Percentiles rank a stretch among this genome's conserved stretches.
phyloP scores from a whole-genome alignment of 2,329 filamentous ascomycete species.

The Aspergillus sclerotialis region DNA sequence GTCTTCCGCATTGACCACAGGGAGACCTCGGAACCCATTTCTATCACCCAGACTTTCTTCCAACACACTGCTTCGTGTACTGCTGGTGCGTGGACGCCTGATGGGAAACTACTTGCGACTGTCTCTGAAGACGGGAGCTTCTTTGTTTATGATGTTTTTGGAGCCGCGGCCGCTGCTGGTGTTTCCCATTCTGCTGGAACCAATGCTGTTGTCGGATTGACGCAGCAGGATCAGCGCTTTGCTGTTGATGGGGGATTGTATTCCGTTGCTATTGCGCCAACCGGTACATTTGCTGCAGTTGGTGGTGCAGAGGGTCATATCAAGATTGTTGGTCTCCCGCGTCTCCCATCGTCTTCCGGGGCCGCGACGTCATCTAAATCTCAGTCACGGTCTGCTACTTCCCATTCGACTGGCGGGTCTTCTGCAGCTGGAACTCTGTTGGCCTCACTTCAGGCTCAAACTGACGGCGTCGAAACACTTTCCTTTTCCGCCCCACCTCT shows the following conservation, averaged over 20 bases:
- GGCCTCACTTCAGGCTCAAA: constrained; percentile 73
- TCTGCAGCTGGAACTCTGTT: constrained; percentile 64
- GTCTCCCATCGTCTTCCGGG: constrained; percentile 38
- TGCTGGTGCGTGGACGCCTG: constrained; percentile 82
- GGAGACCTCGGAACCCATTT: constrained; percentile 56
- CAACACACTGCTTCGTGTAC: constrained; percentile 81
- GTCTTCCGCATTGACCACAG: constrained; percentile 76
- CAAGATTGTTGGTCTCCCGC: constrained; percentile 76
- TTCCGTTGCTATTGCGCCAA: constrained; percentile 75
- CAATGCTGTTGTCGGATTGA: constrained; percentile 68
- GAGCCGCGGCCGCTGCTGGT: constrained; percentile 62
- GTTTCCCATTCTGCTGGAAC: constrained; percentile 49
- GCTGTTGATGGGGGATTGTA: constrained; percentile 86
- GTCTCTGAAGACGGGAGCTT: constrained; percentile 83
- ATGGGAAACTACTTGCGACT: constrained; percentile 78
- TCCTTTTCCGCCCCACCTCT: constrained; percentile 57
- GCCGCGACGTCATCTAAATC: constrained; percentile 40
- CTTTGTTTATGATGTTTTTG: constrained; percentile 90
- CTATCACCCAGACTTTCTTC: constrained; percentile 87
- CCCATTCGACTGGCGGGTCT: constrained; percentile 26
- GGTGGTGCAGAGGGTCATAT: constrained; percentile 84
- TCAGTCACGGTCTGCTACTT: constrained; percentile 42
- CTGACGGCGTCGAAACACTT: constrained; percentile 70
- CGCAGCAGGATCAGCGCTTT: constrained; percentile 79
- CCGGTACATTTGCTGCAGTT: constrained; percentile 70